These are phyloP conservation scores for Cyclostephanos invisitatus DNA, from an alignment of 108 stramenopile genomes.

Conservation along the genomic window DNA sequence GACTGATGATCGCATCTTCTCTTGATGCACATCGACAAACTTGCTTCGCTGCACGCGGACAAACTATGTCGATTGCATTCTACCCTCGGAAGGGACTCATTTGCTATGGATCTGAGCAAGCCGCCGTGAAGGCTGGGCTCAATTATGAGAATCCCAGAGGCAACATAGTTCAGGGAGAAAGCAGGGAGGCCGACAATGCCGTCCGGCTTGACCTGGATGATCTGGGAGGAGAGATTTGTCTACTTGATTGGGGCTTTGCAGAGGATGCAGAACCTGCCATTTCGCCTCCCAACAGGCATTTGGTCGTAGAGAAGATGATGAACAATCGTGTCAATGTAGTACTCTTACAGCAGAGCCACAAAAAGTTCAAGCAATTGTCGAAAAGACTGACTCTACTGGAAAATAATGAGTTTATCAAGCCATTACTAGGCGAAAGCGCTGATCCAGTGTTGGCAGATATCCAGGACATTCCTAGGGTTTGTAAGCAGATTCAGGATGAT, in stretches of 20 bases:
- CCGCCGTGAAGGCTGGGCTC: conserved; percentile 72
- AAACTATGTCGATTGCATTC: conserved; percentile 78
- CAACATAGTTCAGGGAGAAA: conserved; percentile 15
- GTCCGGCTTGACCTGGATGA: conserved; percentile 52
- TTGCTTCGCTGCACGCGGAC: conserved; percentile 79
- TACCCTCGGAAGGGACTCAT: conserved; percentile 79
- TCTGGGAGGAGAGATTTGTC: conserved; percentile 49
- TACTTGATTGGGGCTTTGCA: conserved; percentile 47
- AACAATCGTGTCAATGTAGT: conserved; percentile 41
- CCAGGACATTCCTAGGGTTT: conserved; percentile 47
- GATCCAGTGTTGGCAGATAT: conserved; percentile 52
- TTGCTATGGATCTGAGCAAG: conserved; percentile 83
- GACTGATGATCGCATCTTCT: conserved; percentile 62
- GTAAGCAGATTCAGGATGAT: conserved; percentile 43
- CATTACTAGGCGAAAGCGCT: conserved; percentile 26
- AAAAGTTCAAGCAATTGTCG: conserved; percentile 16
- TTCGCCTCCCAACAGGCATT: conserved; percentile 45
- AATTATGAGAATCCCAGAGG: conserved; percentile 51
- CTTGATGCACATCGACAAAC: conserved; percentile 77
- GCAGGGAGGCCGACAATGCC: conserved; percentile 35
- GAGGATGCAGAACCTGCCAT: conserved; percentile 36
- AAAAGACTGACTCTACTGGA: conserved; percentile 47
- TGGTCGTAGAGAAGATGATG: conserved; percentile 40
- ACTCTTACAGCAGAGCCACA: conserved; percentile 42
- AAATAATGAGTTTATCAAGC: conserved; percentile 54